Conservation (phyloP, 495 filamentous ascomycete species). For the Penicillium desertorum region DNA sequence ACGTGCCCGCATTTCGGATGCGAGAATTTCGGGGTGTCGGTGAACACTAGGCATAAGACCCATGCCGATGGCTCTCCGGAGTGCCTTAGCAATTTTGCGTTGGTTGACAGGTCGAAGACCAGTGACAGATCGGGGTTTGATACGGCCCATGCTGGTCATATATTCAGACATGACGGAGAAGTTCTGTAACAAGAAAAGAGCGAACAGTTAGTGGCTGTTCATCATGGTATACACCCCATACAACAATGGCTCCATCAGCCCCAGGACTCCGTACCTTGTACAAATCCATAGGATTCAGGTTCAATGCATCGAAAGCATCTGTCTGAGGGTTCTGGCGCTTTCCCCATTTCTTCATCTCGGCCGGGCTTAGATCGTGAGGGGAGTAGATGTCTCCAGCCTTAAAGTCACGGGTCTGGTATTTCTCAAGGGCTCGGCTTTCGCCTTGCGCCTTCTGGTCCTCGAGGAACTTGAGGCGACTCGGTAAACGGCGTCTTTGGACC, state of each 20-base stretch:
- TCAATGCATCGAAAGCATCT: constrained; percentile 80
- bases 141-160: constrained; percentile 78
- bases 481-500: constrained; percentile 27
- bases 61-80: constrained; percentile 81
- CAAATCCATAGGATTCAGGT: constrained; percentile 75
- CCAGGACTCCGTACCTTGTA: constrained; percentile 65
- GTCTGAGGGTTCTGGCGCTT: constrained; percentile 45
- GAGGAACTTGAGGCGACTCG: constrained; percentile 37
- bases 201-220: constrained; percentile 12
- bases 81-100: constrained; percentile 86
- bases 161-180: constrained; percentile 91
- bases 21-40: constrained; percentile 84
- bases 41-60: constrained; percentile 93
- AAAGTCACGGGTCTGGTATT: constrained; percentile 57
- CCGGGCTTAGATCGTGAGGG: constrained; percentile 77
- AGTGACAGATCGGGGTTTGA: constrained; percentile 69
- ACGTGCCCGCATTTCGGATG: constrained; percentile 35
- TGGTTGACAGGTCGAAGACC: constrained; percentile 88
- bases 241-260: not conserved
- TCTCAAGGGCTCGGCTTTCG: constrained; percentile 41
- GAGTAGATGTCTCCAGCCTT: constrained; percentile 79
- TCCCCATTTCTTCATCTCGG: constrained; percentile 71
- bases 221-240: not conserved
- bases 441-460: constrained; percentile 41
- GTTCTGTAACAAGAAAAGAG: constrained; percentile 57